Percentiles rank a stretch among this genome's conserved stretches.
Conservation (phyloP, 2,329 filamentous ascomycete genomes). For the Trichoderma sp. region DNA sequence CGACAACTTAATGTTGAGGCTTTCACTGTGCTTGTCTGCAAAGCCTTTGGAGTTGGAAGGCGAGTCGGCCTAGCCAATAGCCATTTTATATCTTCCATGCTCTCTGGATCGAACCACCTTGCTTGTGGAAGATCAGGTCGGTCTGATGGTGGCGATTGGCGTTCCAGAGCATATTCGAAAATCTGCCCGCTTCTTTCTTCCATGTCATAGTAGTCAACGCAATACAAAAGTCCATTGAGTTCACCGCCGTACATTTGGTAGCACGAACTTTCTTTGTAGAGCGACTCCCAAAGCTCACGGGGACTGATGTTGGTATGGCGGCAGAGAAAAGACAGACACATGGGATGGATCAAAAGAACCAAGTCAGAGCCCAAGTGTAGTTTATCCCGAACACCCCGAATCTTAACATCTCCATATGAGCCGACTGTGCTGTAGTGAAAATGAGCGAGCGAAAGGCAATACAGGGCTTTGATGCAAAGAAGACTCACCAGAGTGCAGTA, state of each 20-base stretch:
- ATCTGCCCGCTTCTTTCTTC: neutral
- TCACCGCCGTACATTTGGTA: neutral
- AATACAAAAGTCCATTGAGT: neutral
- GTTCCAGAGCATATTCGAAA: neutral
- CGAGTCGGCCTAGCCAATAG: neutral
- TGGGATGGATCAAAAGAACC: neutral
- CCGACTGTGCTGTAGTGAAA: neutral
- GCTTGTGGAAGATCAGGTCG: neutral
- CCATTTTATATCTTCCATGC: constrained; percentile 5
- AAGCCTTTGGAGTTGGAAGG: neutral
- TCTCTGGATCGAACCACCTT: neutral
- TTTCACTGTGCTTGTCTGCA: neutral
- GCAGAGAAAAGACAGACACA: neutral
- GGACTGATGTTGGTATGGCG: neutral
- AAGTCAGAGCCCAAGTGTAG: neutral
- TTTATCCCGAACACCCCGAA: neutral
- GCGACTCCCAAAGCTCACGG: neutral
- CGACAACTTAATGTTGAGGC: neutral
- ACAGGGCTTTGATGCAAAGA: neutral
- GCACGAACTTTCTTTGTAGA: neutral
- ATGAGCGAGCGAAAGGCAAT: neutral
- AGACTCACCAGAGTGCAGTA: neutral
- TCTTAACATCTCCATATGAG: neutral
- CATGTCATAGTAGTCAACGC: neutral
- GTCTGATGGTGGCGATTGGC: neutral